Evolutionary conservation across 2,329 filamentous ascomycete genomes (phyloP).

Genomic region (Aureobasidium namibiae): DNA sequence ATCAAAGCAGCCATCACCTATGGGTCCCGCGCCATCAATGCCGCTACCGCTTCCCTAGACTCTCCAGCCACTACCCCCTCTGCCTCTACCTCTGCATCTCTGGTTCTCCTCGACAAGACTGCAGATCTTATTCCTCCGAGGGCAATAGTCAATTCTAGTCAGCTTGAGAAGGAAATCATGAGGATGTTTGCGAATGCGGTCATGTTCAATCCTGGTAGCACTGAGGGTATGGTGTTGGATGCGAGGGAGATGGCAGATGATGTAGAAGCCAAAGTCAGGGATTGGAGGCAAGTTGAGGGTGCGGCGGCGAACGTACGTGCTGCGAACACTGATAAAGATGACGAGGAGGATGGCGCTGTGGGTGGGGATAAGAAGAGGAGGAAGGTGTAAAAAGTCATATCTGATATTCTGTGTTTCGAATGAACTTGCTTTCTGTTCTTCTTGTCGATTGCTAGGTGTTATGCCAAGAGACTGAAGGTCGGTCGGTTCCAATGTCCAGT

Average conservation of each 20-base stretch:
- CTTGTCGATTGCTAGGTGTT: too few species aligned
- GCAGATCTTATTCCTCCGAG: conserved; percentile 76
- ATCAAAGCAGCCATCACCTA: conserved; percentile 42
- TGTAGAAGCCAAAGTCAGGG: conserved; percentile 69
- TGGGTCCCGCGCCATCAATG: conserved; percentile 51
- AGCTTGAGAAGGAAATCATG: conserved; percentile 86
- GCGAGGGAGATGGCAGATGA: conserved; percentile 84
- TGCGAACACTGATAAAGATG: not conserved
- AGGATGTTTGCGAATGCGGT: conserved; percentile 97
- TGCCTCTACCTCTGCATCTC: conserved; percentile 23
- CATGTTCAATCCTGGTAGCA: conserved; percentile 87
- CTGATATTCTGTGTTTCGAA: too few species aligned
- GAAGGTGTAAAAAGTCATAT: not conserved
- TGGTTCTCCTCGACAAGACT: conserved; percentile 59
- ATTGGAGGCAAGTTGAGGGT: conserved; percentile 47
- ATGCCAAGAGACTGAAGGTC: too few species aligned
- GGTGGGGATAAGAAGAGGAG: not conserved
- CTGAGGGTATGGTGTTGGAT: conserved; percentile 81
- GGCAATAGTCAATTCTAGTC: conserved; percentile 85
- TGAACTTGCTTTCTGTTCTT: too few species aligned
- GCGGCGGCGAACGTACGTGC: not conserved
- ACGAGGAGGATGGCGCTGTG: not conserved
- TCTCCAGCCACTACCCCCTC: conserved; percentile 52
- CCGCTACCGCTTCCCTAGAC: conserved; percentile 34
- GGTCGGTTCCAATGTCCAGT: too few species aligned